Percentiles rank a stretch among this genome's conserved stretches.
These are phyloP conservation scores for Blumeria hordei DNA, from an alignment of 2,329 filamentous ascomycete species.

Conservation along the genomic window DNA sequence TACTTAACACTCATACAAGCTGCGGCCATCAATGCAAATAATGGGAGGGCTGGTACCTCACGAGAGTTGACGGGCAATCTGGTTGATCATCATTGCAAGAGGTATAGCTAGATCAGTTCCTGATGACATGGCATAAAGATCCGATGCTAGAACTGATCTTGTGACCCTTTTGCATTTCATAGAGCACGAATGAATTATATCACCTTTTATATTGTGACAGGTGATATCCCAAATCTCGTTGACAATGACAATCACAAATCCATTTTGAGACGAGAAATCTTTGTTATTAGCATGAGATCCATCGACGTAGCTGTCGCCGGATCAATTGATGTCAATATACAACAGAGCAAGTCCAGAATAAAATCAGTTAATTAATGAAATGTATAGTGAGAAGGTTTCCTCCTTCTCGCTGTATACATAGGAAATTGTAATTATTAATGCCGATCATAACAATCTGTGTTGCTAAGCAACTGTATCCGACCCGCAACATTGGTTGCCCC, in stretches of 20 bases:
- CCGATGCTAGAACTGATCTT: not conserved
- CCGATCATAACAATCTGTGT: too few species aligned
- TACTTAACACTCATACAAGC: not conserved
- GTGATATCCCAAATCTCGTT: not conserved
- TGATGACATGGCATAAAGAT: not conserved
- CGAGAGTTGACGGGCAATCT: not conserved
- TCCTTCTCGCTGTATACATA: too few species aligned
- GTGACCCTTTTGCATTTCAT: not conserved
- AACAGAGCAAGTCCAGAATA: too few species aligned
- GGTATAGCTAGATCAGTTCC: not conserved
- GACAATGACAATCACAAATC: not conserved
- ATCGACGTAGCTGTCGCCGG: too few species aligned
- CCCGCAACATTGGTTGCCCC: too few species aligned
- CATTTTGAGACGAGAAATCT: not conserved
- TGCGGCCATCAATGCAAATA: not conserved
- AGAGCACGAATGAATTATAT: not conserved
- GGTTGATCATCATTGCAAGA: not conserved
- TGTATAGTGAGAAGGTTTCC: too few species aligned
- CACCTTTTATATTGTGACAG: not conserved
- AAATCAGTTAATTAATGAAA: too few species aligned
- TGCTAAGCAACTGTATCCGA: too few species aligned
- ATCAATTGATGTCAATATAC: too few species aligned
- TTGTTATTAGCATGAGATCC: not conserved
- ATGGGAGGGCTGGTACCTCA: not conserved
- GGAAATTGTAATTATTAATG: too few species aligned